These are phyloP conservation scores for Pythium aristosporum DNA, from an alignment of 352 stramenopile species.

Conservation along the genomic window DNA sequence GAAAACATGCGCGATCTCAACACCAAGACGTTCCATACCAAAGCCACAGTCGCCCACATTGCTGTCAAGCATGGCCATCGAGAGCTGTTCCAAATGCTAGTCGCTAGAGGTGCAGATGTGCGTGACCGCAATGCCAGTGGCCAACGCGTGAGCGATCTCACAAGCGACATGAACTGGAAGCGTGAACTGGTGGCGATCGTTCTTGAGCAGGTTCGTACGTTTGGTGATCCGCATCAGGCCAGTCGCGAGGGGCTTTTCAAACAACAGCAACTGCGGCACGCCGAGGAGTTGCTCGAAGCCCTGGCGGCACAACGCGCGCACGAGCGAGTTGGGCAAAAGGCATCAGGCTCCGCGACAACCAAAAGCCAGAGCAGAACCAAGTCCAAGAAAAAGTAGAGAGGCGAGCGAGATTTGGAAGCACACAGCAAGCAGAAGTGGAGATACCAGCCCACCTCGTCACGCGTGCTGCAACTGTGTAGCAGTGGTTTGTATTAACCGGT, in stretches of 20 bases:
- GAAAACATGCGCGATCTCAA: constrained; percentile 19
- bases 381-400: neutral
- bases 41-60: constrained; percentile 14
- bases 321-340: neutral
- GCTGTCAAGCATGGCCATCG: constrained; percentile 15
- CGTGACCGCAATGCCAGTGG: neutral
- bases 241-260: neutral
- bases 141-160: neutral
- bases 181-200: neutral
- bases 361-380: neutral
- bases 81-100: constrained; percentile 3
- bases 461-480: no score
- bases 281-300: neutral
- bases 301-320: neutral
- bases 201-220: constrained; percentile 1
- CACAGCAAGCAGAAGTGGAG: neutral
- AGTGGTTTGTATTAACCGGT: no score
- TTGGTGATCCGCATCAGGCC: neutral
- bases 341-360: neutral
- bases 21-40: constrained; percentile 17
- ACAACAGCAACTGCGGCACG: neutral
- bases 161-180: constrained; percentile 6
- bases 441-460: neutral
- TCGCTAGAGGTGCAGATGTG: neutral
- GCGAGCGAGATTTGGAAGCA: neutral